Evolutionary conservation across 2,329 filamentous ascomycete genomes (phyloP).

Genomic region (Sporothrix protearum): DNA sequence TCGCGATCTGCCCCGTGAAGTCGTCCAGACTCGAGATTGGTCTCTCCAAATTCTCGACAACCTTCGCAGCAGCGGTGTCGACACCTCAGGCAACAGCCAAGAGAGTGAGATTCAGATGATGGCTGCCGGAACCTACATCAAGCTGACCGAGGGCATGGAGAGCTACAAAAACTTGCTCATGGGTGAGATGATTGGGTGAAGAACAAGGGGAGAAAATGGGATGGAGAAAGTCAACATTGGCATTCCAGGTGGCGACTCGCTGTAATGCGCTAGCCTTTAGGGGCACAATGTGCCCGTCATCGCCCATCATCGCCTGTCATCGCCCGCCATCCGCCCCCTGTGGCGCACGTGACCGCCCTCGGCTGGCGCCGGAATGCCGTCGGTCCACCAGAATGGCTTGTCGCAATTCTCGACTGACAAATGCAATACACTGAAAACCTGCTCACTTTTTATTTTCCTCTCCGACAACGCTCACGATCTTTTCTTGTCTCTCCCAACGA

Average conservation of each 20-base stretch:
- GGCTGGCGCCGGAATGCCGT: conserved; percentile 17
- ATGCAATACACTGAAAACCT: conserved; percentile 15
- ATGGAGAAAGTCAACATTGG: neutral
- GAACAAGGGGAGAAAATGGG: neutral
- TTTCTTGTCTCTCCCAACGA: neutral
- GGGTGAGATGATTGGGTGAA: conserved; percentile 57
- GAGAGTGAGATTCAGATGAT: conserved; percentile 77
- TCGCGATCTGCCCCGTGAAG: conserved; percentile 66
- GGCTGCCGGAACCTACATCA: conserved; percentile 72
- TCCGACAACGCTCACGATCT: neutral
- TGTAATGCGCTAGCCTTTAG: neutral
- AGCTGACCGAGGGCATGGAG: conserved; percentile 75
- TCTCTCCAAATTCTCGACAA: conserved; percentile 69
- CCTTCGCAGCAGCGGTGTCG: conserved; percentile 47
- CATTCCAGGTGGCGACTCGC: neutral
- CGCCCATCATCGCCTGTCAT: neutral
- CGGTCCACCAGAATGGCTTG: conserved; percentile 22
- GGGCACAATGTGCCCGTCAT: too few relatives aligned
- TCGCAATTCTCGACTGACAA: conserved; percentile 24
- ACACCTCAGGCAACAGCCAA: conserved; percentile 51
- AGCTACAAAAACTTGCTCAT: conserved; percentile 74
- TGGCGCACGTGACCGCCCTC: conserved; percentile 5
- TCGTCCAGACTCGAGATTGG: conserved; percentile 85
- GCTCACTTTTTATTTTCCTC: conserved; percentile 10
- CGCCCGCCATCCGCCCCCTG: neutral